Percentiles rank a stretch among this genome's conserved stretches.
These are phyloP conservation scores for Filobasidium wieringae DNA, from an alignment of 768 basidiomycete genomes.

Conservation along the genomic window DNA sequence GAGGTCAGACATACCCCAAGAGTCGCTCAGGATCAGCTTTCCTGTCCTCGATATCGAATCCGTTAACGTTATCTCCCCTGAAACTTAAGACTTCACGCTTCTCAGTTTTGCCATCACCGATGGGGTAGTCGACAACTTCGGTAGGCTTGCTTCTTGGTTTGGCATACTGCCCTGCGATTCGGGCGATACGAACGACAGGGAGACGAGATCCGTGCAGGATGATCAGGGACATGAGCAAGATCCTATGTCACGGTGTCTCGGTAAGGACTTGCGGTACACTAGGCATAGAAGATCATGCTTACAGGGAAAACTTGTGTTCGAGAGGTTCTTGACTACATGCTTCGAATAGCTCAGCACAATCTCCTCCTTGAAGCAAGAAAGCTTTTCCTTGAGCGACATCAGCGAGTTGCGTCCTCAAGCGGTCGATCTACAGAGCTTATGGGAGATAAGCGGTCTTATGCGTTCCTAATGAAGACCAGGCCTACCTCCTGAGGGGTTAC, in stretches of 20 bases:
- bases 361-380: conserved; percentile 91
- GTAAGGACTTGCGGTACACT: neutral
- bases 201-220: conserved; percentile 84
- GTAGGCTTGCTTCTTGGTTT: conserved; percentile 78
- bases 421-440: conserved; percentile 24
- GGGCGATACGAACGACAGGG: conserved; percentile 61
- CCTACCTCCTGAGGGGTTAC: conserved; percentile 84
- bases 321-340: conserved; percentile 54
- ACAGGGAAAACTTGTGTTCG: conserved; percentile 40
- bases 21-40: conserved; percentile 82
- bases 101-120: conserved; percentile 19
- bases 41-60: conserved; percentile 59
- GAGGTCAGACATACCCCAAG: conserved; percentile 50
- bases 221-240: conserved; percentile 88
- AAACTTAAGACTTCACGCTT: conserved; percentile 66
- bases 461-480: neutral
- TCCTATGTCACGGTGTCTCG: conserved; percentile 32
- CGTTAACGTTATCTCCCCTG: conserved; percentile 95
- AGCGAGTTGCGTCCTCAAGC: conserved; percentile 59
- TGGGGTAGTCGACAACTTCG: conserved; percentile 59
- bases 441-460: neutral
- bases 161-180: conserved; percentile 94
- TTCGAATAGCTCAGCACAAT: conserved; percentile 92
- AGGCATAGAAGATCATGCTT: conserved; percentile 6
- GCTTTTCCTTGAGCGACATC: conserved; percentile 76